Evolutionary conservation across 352 stramenopile species (phyloP).

Genomic region (Aphanomyces cochlioides): DNA sequence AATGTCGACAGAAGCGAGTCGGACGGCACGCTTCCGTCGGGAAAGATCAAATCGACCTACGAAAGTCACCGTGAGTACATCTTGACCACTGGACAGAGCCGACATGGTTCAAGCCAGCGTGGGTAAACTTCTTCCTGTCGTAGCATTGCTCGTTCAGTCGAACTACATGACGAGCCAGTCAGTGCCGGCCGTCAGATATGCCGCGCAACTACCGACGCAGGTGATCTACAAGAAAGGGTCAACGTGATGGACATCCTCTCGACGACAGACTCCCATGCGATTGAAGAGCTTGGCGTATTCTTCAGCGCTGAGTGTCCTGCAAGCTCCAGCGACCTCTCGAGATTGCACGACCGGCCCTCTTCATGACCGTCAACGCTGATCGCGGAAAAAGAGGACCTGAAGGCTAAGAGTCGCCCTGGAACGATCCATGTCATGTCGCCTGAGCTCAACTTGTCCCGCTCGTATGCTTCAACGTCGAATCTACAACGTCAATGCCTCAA

Average conservation of each 20-base stretch:
- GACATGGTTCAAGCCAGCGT: slow-evolving; percentile 86
- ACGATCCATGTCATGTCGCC: slow-evolving; percentile 96
- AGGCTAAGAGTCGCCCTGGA: slow-evolving; percentile 90
- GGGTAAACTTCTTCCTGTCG: slow-evolving; percentile 84
- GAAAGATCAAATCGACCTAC: slow-evolving; percentile 89
- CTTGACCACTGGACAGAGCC: background rate
- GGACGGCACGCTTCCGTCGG: slow-evolving; percentile 90
- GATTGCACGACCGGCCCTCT: slow-evolving; percentile 86
- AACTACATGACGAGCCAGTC: slow-evolving; percentile 54
- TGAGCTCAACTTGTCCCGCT: slow-evolving; percentile 90
- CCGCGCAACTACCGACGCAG: background rate
- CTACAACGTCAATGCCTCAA: slow-evolving; percentile 35
- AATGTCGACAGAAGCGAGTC: slow-evolving; percentile 84
- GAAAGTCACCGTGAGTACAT: background rate
- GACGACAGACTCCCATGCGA: slow-evolving; percentile 36
- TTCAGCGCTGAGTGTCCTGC: slow-evolving; percentile 69
- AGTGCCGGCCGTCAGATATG: background rate
- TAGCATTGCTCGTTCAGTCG: slow-evolving; percentile 96
- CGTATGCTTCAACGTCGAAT: slow-evolving; percentile 82
- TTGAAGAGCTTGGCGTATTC: slow-evolving; percentile 76
- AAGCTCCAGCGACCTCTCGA: slow-evolving; percentile 50
- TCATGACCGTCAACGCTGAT: background rate
- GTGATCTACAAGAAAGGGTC: background rate
- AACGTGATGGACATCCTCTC: background rate
- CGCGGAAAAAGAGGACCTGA: slow-evolving; percentile 39